Evolutionary conservation across 169 alveolate species (phyloP), one percentile per base, ranked within the genome.

Genomic region (Cryptosporidium viatorum): DNA sequence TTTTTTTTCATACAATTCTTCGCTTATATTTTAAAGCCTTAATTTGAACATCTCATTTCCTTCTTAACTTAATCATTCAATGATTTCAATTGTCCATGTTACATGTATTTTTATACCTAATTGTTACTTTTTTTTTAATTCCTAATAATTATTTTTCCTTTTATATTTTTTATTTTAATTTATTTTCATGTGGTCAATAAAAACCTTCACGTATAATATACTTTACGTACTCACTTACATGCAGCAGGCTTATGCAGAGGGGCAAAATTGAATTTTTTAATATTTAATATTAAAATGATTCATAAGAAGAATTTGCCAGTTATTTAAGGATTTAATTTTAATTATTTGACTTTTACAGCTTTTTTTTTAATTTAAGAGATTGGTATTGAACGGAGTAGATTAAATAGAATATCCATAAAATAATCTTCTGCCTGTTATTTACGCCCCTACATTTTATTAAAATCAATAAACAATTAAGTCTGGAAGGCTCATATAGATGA

Each of bases 181-280:
- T 41, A 41, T 52, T 52, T 39, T 73, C 58, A 73, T 73, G 86
- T 73, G 86, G 86, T 73, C 86, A 73, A 73, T 21, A 35, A 33
- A 52, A 73, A 52, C 62, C 21, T 62, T 35, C 86, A 73, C 86
- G 86, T 73, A 73, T 73, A 73, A 73, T 21, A 41, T 43, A 69
- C 62, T 73, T 73, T 73, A 73, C 86, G 86, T 73, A 73, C 86
- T 73, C 86, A 6, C 70, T 51, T 73, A 41, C 71, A 73, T 73
- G 86, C 70, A 73, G 68, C 50, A 35, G 70, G 59, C 51, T 26
- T 18, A 73, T 71, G 39, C 69, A 35, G 85, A 55, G 80, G 80
- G 52, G 55, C 55, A 37, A 37, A 69, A 23, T 39, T 37, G 67
- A 55, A 23, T 55, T 16, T n/a, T 55, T 16, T 8, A 55, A 55